Evolutionary conservation across 345 rosid genomes (phyloP).

Genomic region (Acer yangbiense): DNA sequence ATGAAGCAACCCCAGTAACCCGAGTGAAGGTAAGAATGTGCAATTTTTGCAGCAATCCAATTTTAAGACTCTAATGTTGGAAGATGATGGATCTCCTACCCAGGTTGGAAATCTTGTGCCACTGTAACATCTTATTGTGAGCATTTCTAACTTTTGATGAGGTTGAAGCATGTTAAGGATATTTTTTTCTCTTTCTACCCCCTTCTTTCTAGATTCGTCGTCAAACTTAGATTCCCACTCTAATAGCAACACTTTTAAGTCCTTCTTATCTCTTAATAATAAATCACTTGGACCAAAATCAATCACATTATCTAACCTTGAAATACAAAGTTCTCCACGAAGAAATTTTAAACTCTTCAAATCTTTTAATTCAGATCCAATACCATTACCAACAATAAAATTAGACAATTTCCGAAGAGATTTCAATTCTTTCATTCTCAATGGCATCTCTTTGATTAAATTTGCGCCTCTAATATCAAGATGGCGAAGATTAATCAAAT

Average conservation of each 20-base stretch:
- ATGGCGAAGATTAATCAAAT: neutral
- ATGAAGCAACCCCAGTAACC: neutral
- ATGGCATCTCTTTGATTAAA: neutral
- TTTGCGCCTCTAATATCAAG: conserved; percentile 5
- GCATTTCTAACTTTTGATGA: neutral
- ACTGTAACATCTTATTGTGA: neutral
- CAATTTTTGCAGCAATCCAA: neutral
- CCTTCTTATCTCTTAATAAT: neutral
- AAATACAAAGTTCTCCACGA: neutral
- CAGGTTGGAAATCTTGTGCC: neutral
- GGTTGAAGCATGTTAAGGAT: neutral
- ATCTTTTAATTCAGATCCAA: neutral
- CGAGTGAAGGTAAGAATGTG: neutral
- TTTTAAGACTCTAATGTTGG: neutral
- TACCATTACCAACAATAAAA: conserved; percentile 1
- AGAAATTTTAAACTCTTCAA: neutral
- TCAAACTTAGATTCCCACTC: conserved; percentile 2
- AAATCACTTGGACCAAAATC: neutral
- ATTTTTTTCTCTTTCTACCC: neutral
- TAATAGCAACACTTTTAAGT: neutral
- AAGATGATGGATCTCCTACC: neutral
- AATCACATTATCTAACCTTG: neutral
- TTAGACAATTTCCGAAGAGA: neutral
- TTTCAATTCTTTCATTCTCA: neutral
- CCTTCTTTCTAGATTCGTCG: neutral